A percentile compares a stretch with the other conserved stretches of the same genome.
Conservation (phyloP, 148 eudicot genomes). For the Suaeda aralocaspica region DNA sequence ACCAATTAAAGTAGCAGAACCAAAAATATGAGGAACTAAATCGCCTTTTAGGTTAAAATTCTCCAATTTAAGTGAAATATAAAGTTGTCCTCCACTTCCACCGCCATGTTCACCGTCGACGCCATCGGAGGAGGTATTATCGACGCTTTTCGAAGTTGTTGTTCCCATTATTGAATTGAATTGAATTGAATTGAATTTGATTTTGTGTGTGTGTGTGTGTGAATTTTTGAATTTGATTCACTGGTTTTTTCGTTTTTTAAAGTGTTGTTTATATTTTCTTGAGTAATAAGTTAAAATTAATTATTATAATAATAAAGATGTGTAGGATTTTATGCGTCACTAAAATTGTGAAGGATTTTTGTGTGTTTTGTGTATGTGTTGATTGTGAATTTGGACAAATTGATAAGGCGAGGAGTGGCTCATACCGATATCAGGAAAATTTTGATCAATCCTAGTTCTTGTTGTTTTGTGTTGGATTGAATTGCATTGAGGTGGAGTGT, state of each 20-base stretch:
- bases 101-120: slow-evolving; percentile 47
- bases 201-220: neutral
- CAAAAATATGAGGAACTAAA: slow-evolving; percentile 75
- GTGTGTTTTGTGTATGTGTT: neutral
- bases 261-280: neutral
- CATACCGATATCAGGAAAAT: neutral
- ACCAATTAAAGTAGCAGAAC: slow-evolving; percentile 85
- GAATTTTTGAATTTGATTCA: neutral
- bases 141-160: slow-evolving; percentile 49
- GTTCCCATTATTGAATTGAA: slow-evolving; percentile 76
- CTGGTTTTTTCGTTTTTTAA: neutral
- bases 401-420: neutral
- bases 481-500: too few relatives aligned
- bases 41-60: slow-evolving; percentile 49
- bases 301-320: neutral
- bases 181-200: too few relatives aligned
- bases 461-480: too few relatives aligned
- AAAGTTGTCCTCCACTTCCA: slow-evolving; percentile 68
- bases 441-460: too few relatives aligned
- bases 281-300: neutral
- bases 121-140: slow-evolving; percentile 45
- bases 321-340: neutral
- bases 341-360: neutral
- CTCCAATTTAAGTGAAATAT: slow-evolving; percentile 85
- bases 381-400: neutral